Conservation (phyloP, 164 flowering plant genomes). For the Stephania japonica region DNA sequence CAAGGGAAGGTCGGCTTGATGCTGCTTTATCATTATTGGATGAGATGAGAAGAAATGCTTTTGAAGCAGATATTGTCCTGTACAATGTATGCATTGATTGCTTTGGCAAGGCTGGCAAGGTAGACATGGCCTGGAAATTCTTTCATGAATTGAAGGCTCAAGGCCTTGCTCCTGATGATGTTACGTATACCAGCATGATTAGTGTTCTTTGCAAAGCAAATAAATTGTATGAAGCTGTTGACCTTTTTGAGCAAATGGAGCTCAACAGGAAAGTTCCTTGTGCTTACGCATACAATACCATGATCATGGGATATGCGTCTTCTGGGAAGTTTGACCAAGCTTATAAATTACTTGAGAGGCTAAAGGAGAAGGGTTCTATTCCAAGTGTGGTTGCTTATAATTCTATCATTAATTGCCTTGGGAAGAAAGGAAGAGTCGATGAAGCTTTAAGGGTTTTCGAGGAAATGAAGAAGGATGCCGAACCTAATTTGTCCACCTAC, state of each 20-base stretch:
- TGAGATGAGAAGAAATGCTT: constrained; percentile 72
- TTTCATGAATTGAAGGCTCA: constrained; percentile 81
- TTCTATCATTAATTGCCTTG: constrained; percentile 75
- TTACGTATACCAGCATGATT: constrained; percentile 90
- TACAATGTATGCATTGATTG: constrained; percentile 92
- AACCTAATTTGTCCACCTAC: constrained; percentile 67
- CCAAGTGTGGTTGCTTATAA: constrained; percentile 91
- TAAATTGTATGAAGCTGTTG: constrained; percentile 65
- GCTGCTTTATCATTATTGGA: constrained; percentile 78
- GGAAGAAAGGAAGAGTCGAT: constrained; percentile 59
- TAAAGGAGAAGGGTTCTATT: constrained; percentile 67
- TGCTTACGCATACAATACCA: constrained; percentile 90
- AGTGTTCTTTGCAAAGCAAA: constrained; percentile 77
- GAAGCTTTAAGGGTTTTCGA: constrained; percentile 65
- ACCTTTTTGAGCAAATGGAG: constrained; percentile 79
- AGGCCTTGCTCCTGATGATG: constrained; percentile 78
- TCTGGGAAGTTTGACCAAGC: constrained; percentile 84
- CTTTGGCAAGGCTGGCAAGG: constrained; percentile 88
- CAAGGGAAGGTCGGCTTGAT: constrained; percentile 74
- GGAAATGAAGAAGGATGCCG: constrained; percentile 85
- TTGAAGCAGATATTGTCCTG: constrained; percentile 67
- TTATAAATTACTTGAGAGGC: constrained; percentile 74
- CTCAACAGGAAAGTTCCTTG: constrained; percentile 60
- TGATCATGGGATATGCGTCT: constrained; percentile 94
- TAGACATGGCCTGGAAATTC: constrained; percentile 97